Evolutionary conservation across 345 rosid genomes (phyloP), one percentile per base, ranked within the genome.

Genomic region (Gossypium mustelinum): DNA sequence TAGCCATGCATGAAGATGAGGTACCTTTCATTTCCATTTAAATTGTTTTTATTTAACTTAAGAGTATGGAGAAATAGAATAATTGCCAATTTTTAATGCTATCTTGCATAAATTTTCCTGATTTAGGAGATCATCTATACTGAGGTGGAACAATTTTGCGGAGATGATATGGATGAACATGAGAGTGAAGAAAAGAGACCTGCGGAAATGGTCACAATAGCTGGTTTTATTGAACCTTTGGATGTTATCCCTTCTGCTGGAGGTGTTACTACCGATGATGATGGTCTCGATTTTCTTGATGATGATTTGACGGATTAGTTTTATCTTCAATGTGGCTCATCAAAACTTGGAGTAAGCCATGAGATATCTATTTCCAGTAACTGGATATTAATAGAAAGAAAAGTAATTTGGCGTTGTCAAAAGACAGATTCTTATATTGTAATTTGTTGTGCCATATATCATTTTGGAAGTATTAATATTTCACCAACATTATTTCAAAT

Each of bases 1-100:
- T 50, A 72, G 34, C 79, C 51, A 51, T 78, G 73, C 82, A 64
- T 73, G 86, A 87, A 73, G 89, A 91, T 34, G 94, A 91, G 97
- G 98, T 93, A 83, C 69, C 52, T 68, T 66, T 67, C 25, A 54
- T 62, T 10, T 17, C 45, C 58, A 22, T 62, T 66, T 48, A 67
- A 67, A 48, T 68, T 68, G 43, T 14, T 24, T 14, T 9, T 3
- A 3, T 48, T 34, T 14, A 22, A 47, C 72, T 22, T 44, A 45
- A 45, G 13, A 16, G 54, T 27, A 7, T 52, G 9, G 20, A 16
- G 41, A 34, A 34, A 7, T 70, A 56, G 51, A 13, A 50, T 12
- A 29, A 13, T 63, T 71, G 52, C 52, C 43, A 4, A 34, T 14
- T 64, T 62, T 65, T 39, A 52, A 20, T 62, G 78, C 72, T 75